Evolutionary conservation across 2,329 filamentous ascomycete species (phyloP), one percentile per base, ranked within the genome.

Genomic region (Fonsecaea erecta): DNA sequence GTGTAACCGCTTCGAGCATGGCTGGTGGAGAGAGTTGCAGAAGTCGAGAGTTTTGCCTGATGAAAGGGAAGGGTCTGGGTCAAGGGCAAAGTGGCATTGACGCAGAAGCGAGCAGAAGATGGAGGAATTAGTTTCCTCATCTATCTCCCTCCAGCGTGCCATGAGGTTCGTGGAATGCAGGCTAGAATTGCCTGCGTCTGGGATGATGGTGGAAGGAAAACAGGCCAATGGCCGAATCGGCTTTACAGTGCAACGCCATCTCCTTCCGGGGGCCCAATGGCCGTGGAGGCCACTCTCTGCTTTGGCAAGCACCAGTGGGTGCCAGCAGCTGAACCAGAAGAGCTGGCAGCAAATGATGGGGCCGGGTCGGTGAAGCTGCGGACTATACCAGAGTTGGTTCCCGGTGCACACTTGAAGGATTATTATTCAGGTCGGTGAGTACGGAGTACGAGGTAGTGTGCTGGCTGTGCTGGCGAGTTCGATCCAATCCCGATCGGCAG

Each of bases 1-100:
- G 58, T 62, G 65, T 65, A 65, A 60, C 65, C 65, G 18, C 16
- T 65, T 65, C 32, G 18, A 65, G 65, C 24, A 65, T 68, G 56
- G 66, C 37, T 37, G 24, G 61, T 55, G 52, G 52, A 28, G 55
- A 52, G 57, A 57, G 55, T 46, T 51, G 55, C 60, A 65, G 60
- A 51, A 34, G 8, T 18, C 34, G 52, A 65, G 52, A 48, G 34
- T 11, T 30, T 34, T 43, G 32, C 21, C 37, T 55, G 18, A 24
- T 21, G 52, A 30, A 40, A 60, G 34, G 32, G 24, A 52, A 30
- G 57, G 24, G 30, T 24, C 30, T 52, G 34, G 52, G 32, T 32
- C 26, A 18, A 34, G 30, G n/a, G 6, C 18, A 30, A 56, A 52
- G 32, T 54, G 24, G 26, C 52, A 52, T 40, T 43, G 12, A 26